A percentile compares a stretch with the other conserved stretches of the same genome.
Conservation (phyloP, 2,329 filamentous ascomycete genomes). For the Bipolaris bicolor region DNA sequence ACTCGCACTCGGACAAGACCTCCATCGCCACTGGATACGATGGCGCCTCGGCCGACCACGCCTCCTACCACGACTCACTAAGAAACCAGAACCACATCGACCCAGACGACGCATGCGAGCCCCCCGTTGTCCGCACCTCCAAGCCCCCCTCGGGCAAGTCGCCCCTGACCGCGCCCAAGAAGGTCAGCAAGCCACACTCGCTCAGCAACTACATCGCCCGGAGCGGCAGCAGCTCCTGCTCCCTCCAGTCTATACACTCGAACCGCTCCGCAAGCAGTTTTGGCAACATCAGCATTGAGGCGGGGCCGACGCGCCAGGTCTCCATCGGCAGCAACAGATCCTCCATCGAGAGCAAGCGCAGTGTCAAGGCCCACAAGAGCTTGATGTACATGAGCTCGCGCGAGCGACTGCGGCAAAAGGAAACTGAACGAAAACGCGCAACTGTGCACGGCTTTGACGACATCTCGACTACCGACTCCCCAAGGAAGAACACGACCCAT, state of each 20-base stretch:
- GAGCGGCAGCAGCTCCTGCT: conserved; percentile 42
- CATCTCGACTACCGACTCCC: conserved; percentile 36
- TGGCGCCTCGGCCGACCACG: conserved; percentile 75
- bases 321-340: conserved; percentile 41
- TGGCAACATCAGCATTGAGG: conserved; percentile 52
- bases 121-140: conserved; percentile 80
- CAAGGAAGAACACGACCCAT: conserved; percentile 31
- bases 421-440: conserved; percentile 66
- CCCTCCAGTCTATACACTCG: conserved; percentile 46
- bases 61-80: conserved; percentile 63
- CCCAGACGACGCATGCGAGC: conserved; percentile 63
- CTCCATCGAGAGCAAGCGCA: conserved; percentile 46
- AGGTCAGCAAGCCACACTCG: conserved; percentile 51
- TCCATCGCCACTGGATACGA: conserved; percentile 28
- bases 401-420: conserved; percentile 68
- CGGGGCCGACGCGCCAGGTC: conserved; percentile 32
- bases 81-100: conserved; percentile 57
- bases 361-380: conserved; percentile 56
- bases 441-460: conserved; percentile 53
- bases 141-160: conserved; percentile 81
- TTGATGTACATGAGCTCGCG: conserved; percentile 77
- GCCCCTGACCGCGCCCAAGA: conserved; percentile 67
- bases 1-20: conserved; percentile 35
- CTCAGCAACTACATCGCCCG: conserved; percentile 65
- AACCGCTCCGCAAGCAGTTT: conserved; percentile 46